A percentile compares a stretch with the other conserved stretches of the same genome.
These are phyloP conservation scores for Cylindrotheca fusiformis DNA, from an alignment of 108 stramenopile species.

Conservation along the genomic window DNA sequence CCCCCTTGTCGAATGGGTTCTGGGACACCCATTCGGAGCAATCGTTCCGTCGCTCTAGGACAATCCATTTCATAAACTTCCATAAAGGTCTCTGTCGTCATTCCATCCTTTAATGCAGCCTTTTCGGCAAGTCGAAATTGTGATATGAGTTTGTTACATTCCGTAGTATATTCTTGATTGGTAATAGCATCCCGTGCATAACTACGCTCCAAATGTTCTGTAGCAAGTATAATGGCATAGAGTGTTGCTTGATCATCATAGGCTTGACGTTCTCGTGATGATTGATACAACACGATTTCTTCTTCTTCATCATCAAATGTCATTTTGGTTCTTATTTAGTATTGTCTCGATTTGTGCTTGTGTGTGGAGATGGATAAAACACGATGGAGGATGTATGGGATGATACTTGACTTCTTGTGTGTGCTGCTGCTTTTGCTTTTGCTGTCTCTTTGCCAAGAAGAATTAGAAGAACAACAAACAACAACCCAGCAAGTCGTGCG, in stretches of 20 bases:
- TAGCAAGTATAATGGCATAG: constrained; percentile 95
- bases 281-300: constrained; percentile 50
- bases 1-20: constrained; percentile 81
- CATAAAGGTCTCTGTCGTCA: constrained; percentile 78
- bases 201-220: constrained; percentile 94
- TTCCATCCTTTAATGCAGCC: constrained; percentile 47
- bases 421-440: too few relatives aligned
- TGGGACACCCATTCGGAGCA: constrained; percentile 90
- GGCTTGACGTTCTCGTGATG: constrained; percentile 63
- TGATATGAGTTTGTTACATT: constrained; percentile 92
- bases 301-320: constrained; percentile 19
- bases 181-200: constrained; percentile 91
- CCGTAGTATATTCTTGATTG: constrained; percentile 80
- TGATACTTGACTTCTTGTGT: too few relatives aligned
- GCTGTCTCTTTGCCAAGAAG: too few relatives aligned
- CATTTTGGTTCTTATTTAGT: too few relatives aligned
- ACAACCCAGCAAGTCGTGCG: too few relatives aligned
- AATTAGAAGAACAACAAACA: too few relatives aligned
- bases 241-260: constrained; percentile 90
- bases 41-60: constrained; percentile 89
- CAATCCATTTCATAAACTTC: constrained; percentile 93
- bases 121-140: constrained; percentile 95
- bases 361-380: background rate
- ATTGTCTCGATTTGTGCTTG: background rate
- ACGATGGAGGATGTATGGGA: background rate